Evolutionary conservation across 805 yeast genomes (phyloP).

Genomic region (Kuraishia borneana): DNA sequence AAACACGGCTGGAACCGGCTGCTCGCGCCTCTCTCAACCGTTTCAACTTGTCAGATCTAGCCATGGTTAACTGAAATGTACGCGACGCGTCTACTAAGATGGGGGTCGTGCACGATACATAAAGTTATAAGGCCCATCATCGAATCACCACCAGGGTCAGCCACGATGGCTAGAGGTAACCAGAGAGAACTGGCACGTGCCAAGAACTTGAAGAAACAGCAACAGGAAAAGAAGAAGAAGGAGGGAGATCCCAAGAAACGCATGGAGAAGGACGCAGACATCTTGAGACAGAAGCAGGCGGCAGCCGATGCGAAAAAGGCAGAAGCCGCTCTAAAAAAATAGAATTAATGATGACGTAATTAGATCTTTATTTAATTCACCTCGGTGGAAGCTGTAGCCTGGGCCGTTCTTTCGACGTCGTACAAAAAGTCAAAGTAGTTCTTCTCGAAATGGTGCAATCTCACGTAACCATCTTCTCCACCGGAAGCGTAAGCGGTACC

Average conservation of each 20-base stretch:
- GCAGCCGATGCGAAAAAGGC: conserved; percentile 28
- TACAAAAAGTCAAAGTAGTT: conserved; percentile 87
- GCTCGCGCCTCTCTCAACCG: conserved; percentile 55
- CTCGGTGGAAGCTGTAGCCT: conserved; percentile 16
- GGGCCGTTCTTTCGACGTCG: conserved; percentile 80
- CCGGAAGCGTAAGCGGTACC: conserved; percentile 94
- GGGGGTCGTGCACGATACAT: no score
- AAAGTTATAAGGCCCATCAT: no score
- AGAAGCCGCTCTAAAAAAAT: conserved; percentile 10
- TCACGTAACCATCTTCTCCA: conserved; percentile 96
- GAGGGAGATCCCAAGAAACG: conserved; percentile 81
- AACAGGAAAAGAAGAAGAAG: conserved; percentile 55
- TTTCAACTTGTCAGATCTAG: conserved; percentile 38
- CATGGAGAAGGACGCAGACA: conserved; percentile 83
- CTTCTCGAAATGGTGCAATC: conserved; percentile 90
- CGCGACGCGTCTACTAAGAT: no score
- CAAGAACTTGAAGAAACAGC: conserved; percentile 74
- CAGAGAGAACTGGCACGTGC: conserved; percentile 92
- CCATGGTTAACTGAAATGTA: conserved; percentile 16
- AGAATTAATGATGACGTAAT: background rate
- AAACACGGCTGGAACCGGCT: conserved; percentile 36
- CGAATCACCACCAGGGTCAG: no score
- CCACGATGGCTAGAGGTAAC: conserved; percentile 95
- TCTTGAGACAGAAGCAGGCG: conserved; percentile 80
- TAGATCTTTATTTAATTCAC: background rate